Percentiles rank a stretch among this genome's conserved stretches.
Conservation (phyloP, 2,329 filamentous ascomycete species). For the Colletotrichum sp. region DNA sequence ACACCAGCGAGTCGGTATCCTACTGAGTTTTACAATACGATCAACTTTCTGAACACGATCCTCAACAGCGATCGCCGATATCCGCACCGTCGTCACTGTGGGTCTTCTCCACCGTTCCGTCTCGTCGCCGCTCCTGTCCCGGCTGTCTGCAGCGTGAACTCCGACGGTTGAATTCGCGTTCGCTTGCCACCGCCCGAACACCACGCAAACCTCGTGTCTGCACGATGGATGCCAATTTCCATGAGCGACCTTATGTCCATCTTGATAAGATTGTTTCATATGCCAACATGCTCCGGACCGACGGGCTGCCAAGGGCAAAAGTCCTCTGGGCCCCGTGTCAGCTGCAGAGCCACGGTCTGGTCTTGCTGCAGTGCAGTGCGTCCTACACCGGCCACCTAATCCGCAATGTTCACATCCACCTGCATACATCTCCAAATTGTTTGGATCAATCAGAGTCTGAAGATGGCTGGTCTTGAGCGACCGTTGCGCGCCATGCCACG, state of each 20-base stretch:
- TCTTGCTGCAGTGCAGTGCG: not conserved
- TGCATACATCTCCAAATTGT: not conserved
- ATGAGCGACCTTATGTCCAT: not conserved
- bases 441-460: not conserved
- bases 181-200: not conserved
- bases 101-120: not conserved
- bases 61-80: not conserved
- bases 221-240: not conserved
- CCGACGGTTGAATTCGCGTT: not conserved
- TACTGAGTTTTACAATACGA: not conserved
- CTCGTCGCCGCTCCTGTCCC: not conserved
- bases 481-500: not conserved
- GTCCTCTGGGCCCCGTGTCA: not conserved
- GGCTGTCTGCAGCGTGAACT: not conserved
- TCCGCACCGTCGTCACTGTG: not conserved
- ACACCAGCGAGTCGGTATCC: not conserved
- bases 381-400: not conserved
- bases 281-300: not conserved
- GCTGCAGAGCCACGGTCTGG: constrained; percentile 1
- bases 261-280: not conserved
- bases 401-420: not conserved
- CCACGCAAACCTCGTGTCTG: not conserved
- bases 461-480: not conserved
- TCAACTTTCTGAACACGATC: not conserved
- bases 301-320: not conserved